These are phyloP conservation scores for Danielozyma ontarioensis DNA, from an alignment of 805 yeast species.

Conservation along the genomic window DNA sequence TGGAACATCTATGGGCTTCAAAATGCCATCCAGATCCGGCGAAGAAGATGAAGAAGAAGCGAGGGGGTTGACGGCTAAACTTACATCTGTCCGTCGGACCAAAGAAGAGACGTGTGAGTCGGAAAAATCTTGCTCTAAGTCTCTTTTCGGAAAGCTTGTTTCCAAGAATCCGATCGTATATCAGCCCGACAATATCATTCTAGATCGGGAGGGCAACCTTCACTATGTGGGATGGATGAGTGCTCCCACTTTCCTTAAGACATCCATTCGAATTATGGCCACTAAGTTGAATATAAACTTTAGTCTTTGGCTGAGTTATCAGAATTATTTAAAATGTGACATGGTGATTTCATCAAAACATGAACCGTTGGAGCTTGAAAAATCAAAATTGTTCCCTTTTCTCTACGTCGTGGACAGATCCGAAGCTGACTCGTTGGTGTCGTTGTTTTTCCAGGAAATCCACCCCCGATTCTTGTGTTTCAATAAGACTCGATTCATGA, in stretches of 20 bases:
- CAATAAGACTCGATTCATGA: conserved; percentile 3
- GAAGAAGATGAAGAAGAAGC: neutral
- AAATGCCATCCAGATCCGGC: conserved; percentile 25
- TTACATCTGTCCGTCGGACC: neutral
- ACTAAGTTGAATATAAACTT: neutral
- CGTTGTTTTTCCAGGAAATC: conserved; percentile 35
- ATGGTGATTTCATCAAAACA: conserved; percentile 1
- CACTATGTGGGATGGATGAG: conserved; percentile 29
- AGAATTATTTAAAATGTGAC: conserved; percentile 1
- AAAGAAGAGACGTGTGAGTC: neutral
- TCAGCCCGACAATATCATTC: conserved; percentile 22
- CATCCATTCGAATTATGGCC: neutral
- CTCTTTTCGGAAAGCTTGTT: neutral
- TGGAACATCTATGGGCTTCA: conserved; percentile 25
- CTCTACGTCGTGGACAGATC: conserved; percentile 23
- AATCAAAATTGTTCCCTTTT: conserved; percentile 28
- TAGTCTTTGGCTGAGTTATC: neutral
- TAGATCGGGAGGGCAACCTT: conserved; percentile 42
- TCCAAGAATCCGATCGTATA: neutral
- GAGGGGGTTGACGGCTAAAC: neutral
- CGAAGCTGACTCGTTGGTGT: conserved; percentile 32
- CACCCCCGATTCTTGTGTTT: conserved; percentile 43
- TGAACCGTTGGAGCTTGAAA: neutral
- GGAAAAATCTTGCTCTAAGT: too few relatives aligned
- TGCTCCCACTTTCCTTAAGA: conserved; percentile 1